Evolutionary conservation across 2,329 filamentous ascomycete species (phyloP).

Genomic region (Cryphonectria radicalis): DNA sequence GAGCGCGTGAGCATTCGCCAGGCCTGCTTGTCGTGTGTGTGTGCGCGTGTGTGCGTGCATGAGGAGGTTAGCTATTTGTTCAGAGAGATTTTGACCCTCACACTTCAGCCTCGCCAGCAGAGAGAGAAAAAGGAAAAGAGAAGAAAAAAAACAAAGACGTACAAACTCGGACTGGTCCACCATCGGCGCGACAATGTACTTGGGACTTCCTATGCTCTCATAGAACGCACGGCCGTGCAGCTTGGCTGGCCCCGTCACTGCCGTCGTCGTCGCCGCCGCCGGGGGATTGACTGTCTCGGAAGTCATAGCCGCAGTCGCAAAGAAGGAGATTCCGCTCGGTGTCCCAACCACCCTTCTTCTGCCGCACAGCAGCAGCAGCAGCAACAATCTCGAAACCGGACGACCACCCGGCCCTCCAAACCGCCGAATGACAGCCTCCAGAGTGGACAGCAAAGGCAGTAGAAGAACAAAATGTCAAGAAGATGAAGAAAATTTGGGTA

Average conservation of each 20-base stretch:
- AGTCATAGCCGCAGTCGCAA: slow-evolving; percentile 30
- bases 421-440: slow-evolving; percentile 25
- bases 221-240: slow-evolving; percentile 89
- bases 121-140: slow-evolving; percentile 1
- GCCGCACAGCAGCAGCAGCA: neutral
- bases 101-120: neutral
- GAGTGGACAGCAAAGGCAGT: slow-evolving; percentile 4
- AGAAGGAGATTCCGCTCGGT: neutral
- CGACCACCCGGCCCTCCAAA: slow-evolving; percentile 15
- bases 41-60: neutral
- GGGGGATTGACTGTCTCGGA: slow-evolving; percentile 22
- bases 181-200: slow-evolving; percentile 92
- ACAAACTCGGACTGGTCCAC: slow-evolving; percentile 98
- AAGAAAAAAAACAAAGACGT: slow-evolving; percentile 43
- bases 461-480: neutral
- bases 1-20: slow-evolving; percentile 97
- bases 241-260: slow-evolving; percentile 49
- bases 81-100: neutral
- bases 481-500: neutral
- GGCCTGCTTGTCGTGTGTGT: slow-evolving; percentile 78
- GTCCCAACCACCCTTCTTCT: slow-evolving; percentile 12
- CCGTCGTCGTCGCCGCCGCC: slow-evolving; percentile 24
- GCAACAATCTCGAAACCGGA: slow-evolving; percentile 9
- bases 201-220: slow-evolving; percentile 90
- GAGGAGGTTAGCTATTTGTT: no score